Evolutionary conservation across 2,329 filamentous ascomycete species (phyloP), one percentile per base, ranked within the genome.

Genomic region (Apiospora sp.): DNA sequence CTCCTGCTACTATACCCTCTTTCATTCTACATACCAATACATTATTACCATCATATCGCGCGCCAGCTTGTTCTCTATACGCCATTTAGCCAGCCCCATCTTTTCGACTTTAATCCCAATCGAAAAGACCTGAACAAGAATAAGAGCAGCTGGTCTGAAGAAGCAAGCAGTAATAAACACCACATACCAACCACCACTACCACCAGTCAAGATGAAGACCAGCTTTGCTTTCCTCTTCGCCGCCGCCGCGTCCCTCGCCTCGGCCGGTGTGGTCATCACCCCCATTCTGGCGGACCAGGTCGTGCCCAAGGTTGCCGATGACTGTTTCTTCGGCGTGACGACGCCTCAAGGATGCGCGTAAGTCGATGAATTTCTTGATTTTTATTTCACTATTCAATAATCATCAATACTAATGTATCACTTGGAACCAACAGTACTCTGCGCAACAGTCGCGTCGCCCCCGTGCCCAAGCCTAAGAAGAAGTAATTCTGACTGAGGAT

Each of bases 331-430:
- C 76, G 89, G 89, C 46, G 87, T 88, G 24, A 84, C 85, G 6
- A 90, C 89, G 44, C 87, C 89, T 5, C 81, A 84, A 71, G 89
- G 89, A 46, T 91, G 89, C 86, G 89, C 83, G 89, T 90, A 78
- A 75, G 87, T 83, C 14, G n/a, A 34, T 41, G 4, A 12, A 7
- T 7, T 2, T 1, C 44, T 27, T 22, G n/a, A 0, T 67, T 41
- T n/a, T n/a, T 19, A 27, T 34, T 41, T 10, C 7, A 41, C 37
- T 41, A 41, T 10, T 41, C 37, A 10, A 10, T 22, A 10, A 10
- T n/a, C 46, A n/a, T 12, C 12, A 10, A 10, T 30, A 10, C 58
- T 64, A 64, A 64, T 24, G 6, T 34, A 10, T 12, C 30, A 22
- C 19, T 22, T 4, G 19, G 34, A 2, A 64, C n/a, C 22, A n/a